Percentiles rank a stretch among this genome's conserved stretches.
Conservation (phyloP, 306 rosid species). For the Gleditsia sinensis region DNA sequence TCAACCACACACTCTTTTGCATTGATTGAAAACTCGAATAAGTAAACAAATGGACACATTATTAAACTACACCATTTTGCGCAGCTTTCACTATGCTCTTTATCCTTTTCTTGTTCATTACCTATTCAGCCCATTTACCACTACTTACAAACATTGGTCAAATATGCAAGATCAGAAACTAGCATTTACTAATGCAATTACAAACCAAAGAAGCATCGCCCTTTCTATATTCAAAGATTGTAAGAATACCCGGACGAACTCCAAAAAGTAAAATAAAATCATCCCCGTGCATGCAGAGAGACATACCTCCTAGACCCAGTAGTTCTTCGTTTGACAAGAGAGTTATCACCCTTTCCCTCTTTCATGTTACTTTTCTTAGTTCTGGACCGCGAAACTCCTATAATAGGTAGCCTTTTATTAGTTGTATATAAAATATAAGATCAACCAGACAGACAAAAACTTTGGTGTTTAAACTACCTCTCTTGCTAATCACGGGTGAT, state of each 20-base stretch:
- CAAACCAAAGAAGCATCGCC: conserved; percentile 13
- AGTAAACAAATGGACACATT: neutral
- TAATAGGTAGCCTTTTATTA: conserved; percentile 26
- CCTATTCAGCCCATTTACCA: neutral
- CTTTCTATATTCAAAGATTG: too few relatives aligned
- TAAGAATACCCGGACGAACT: too few relatives aligned
- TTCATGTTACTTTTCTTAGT: conserved; percentile 51
- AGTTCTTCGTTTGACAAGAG: conserved; percentile 45
- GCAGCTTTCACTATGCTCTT: neutral
- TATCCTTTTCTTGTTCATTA: neutral
- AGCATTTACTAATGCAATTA: conserved; percentile 3
- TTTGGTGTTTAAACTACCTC: conserved; percentile 43
- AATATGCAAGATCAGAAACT: conserved; percentile 22
- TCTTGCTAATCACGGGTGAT: conserved; percentile 42
- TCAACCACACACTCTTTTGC: neutral
- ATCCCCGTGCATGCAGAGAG: conserved; percentile 17
- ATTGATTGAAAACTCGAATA: conserved; percentile 14
- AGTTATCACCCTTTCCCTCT: conserved; percentile 37
- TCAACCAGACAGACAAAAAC: conserved; percentile 1
- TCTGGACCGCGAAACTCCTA: conserved; percentile 49
- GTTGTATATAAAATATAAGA: neutral
- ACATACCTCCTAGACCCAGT: conserved; percentile 52
- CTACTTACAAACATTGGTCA: neutral
- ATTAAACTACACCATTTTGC: neutral
- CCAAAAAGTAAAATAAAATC: too few relatives aligned